These are phyloP conservation scores for Dysphania ambrosioides DNA, from an alignment of 148 eudicot genomes.

Conservation along the genomic window DNA sequence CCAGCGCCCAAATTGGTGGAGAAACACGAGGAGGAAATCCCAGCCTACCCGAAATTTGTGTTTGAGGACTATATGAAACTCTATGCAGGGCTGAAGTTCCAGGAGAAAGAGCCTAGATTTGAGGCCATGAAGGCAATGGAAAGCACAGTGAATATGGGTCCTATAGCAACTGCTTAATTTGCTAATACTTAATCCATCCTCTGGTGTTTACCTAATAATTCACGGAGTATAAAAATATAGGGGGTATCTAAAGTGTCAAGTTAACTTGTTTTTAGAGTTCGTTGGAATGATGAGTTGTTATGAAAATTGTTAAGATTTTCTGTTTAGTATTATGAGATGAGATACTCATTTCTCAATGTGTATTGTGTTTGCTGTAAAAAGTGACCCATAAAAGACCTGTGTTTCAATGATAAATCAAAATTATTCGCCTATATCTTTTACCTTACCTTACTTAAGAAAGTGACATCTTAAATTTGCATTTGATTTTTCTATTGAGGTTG, in stretches of 20 bases:
- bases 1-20: constrained; percentile 67
- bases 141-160: constrained; percentile 39
- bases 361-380: constrained; percentile 1
- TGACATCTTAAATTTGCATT: constrained; percentile 24
- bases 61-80: constrained; percentile 97
- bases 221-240: background rate
- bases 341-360: constrained; percentile 6
- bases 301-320: background rate
- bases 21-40: constrained; percentile 36
- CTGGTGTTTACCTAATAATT: constrained; percentile 4
- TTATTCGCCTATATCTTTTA: constrained; percentile 3
- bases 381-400: constrained; percentile 14
- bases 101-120: constrained; percentile 86
- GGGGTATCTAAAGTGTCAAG: background rate
- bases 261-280: constrained; percentile 14
- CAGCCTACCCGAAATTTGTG: constrained; percentile 70
- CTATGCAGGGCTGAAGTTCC: constrained; percentile 73
- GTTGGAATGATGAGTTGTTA: background rate
- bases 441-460: constrained; percentile 10
- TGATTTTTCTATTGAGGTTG: constrained; percentile 13
- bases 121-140: constrained; percentile 73
- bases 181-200: background rate
- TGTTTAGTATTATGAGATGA: constrained; percentile 4
- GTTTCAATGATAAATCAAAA: constrained; percentile 14
- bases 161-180: constrained; percentile 46